Percentiles rank a stretch among this genome's conserved stretches.
Conservation (phyloP, 1,139 yeast genomes). For the Pichia sp. region DNA sequence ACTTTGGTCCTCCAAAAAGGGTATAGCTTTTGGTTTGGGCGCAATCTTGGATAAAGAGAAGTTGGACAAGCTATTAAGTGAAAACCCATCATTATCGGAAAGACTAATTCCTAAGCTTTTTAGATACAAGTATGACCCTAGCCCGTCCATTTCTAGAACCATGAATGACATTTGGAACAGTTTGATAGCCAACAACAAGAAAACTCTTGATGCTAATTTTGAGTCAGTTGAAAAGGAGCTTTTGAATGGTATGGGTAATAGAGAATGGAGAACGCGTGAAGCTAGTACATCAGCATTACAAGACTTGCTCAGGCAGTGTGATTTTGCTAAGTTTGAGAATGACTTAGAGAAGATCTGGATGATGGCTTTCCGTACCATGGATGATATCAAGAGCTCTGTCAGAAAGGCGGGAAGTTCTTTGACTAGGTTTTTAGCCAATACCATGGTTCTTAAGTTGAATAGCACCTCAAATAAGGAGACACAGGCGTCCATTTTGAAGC, state of each 20-base stretch:
- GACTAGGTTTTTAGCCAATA: conserved; percentile 59
- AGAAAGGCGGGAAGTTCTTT: conserved; percentile 70
- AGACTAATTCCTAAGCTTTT: conserved; percentile 74
- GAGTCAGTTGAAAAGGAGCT: conserved; percentile 58
- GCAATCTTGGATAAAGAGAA: conserved; percentile 75
- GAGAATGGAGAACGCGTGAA: conserved; percentile 93
- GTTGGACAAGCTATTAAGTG: conserved; percentile 52
- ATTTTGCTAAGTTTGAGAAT: conserved; percentile 46
- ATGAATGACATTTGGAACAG: conserved; percentile 90
- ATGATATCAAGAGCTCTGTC: conserved; percentile 93
- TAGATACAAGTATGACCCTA: conserved; percentile 84
- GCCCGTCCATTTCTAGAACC: conserved; percentile 61
- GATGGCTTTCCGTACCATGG: conserved; percentile 83
- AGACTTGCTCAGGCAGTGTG: conserved; percentile 60
- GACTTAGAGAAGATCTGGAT: conserved; percentile 70
- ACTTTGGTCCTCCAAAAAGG: conserved; percentile 88
- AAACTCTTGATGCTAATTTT: conserved; percentile 48
- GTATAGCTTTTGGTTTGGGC: conserved; percentile 90
- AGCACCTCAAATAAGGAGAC: conserved; percentile 30
- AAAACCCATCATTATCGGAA: conserved; percentile 47
- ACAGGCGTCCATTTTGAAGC: conserved; percentile 47
- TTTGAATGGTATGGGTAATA: conserved; percentile 62
- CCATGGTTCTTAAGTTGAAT: conserved; percentile 49
- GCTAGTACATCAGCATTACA: conserved; percentile 74
- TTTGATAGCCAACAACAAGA: conserved; percentile 51